phyloP scores from a whole-genome alignment of 2,329 filamentous ascomycete genomes.

The Talaromyces sp. region DNA sequence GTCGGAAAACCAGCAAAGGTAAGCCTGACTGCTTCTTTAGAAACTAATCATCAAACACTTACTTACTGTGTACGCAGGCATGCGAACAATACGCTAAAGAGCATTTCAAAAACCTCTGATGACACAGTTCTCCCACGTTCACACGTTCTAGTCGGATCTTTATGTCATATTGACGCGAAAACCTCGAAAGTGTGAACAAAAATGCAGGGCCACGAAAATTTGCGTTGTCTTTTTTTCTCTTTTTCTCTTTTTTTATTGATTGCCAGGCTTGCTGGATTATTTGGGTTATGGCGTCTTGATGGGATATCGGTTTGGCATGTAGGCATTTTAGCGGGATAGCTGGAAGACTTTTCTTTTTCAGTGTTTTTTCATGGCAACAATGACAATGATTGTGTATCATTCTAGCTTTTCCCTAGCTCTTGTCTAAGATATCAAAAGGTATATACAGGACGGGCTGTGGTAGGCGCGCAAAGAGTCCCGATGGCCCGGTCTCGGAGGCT shows the following conservation, averaged over 20 bases:
- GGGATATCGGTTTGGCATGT: not conserved
- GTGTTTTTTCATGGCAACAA: not conserved
- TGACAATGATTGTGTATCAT: not conserved
- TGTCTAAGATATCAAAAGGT: not conserved
- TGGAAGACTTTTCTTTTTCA: not conserved
- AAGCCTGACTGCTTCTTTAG: constrained; percentile 16
- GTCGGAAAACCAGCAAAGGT: constrained; percentile 97
- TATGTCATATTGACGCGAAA: not conserved
- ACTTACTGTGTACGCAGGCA: constrained; percentile 46
- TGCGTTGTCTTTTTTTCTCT: not conserved
- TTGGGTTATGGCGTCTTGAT: constrained; percentile 1
- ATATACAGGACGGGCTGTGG: not conserved
- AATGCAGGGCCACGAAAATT: not conserved
- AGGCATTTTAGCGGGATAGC: constrained; percentile 2
- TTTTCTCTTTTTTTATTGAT: constrained; percentile 11
- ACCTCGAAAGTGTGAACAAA: not conserved
- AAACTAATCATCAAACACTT: not conserved
- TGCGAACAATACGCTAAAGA: constrained; percentile 95
- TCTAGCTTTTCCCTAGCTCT: no score
- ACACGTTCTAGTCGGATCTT: not conserved
- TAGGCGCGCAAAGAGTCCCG: not conserved
- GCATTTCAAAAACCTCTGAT: constrained; percentile 58
- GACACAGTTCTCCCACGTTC: not conserved
- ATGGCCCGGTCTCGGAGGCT: not conserved
- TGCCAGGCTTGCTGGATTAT: not conserved